Base-by-base conservation (phyloP, 805 yeast species). In the Yarrowia deformans region DNA sequence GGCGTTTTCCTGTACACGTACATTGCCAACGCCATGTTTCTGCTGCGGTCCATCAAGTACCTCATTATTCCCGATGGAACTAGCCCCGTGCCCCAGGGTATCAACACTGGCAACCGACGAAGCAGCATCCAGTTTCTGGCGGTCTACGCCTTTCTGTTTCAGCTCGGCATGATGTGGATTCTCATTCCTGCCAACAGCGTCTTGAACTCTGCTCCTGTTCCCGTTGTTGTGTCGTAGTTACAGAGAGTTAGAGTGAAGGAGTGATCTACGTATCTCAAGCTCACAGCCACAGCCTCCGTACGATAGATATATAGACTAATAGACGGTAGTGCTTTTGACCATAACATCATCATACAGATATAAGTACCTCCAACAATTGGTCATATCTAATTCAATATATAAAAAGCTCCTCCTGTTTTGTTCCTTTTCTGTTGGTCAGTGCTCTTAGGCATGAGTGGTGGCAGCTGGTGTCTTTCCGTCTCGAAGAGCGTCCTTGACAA, bases 51-150 rank as follows among this genome's bases (percentile, higher is more conserved):
- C 8, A 81, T 90, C 73, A 82, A 88, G 73, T 88, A 87, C 73
- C 84, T 89, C 71, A 86, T 90, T 19, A 83, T 90, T 69, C 93
- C 93, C 29, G 85, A 84, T 68, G 71, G 78, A 8, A 35, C 32
- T 34, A 43, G 61, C 10, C 49, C 69, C 18, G 69, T 54, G 42
- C 69, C 55, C 35, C 70, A 75, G 14, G 73, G 78, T 19, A 86
- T 91, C 68, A 85, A 89, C 69, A 84, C 87, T 52, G 86, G 86
- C 34, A 90, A 89, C 70, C 85, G 92, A 72, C 89, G 91, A 77
- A 85, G 90, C 70, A 86, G 97, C 73, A 89, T 95, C 70, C 97
- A 94, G 75, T 94, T 90, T 77, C 81, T 94, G 72, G 93, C 94
- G 74, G 82, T 90, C 50, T 94, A 94, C 78, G 88, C 97, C 9